Evolutionary conservation across 306 rosid species (phyloP).

Genomic region (Cucurbita maxima): DNA sequence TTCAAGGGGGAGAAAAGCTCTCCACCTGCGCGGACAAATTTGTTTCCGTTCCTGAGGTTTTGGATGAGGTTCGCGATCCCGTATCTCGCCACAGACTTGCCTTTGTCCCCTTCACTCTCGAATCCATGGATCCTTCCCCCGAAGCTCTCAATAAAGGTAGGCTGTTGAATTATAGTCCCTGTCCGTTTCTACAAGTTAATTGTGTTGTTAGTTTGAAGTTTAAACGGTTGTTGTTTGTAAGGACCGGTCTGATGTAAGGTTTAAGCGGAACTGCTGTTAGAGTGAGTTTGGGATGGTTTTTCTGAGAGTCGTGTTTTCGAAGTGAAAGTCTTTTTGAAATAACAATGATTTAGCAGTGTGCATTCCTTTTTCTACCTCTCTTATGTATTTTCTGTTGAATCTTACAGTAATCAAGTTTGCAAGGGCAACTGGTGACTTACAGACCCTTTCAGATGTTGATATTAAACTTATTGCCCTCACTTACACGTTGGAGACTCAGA

Average conservation of each 20-base stretch:
- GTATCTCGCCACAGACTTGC: conserved; percentile 82
- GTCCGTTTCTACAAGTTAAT: neutral
- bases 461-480: conserved; percentile 70
- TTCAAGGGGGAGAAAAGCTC: conserved; percentile 55
- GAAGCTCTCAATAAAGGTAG: conserved; percentile 68
- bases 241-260: neutral
- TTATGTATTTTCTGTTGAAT: conserved; percentile 3
- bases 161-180: conserved; percentile 1
- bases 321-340: neutral
- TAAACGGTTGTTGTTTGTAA: neutral
- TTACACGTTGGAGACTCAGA: conserved; percentile 59
- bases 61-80: conserved; percentile 78
- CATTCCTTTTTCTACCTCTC: neutral
- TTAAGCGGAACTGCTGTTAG: neutral
- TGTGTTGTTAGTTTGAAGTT: neutral
- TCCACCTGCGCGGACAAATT: conserved; percentile 53
- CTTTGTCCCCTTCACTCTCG: conserved; percentile 48
- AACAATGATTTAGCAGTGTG: neutral
- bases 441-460: conserved; percentile 90
- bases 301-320: neutral
- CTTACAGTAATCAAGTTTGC: conserved; percentile 67
- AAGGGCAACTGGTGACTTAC: conserved; percentile 79
- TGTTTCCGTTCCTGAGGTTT: conserved; percentile 54
- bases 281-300: neutral
- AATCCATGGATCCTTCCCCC: conserved; percentile 69